A percentile compares a stretch with the other conserved stretches of the same genome.
Conservation (phyloP, 1,284 basidiomycete species). For the Rhizoctonia solani region DNA sequence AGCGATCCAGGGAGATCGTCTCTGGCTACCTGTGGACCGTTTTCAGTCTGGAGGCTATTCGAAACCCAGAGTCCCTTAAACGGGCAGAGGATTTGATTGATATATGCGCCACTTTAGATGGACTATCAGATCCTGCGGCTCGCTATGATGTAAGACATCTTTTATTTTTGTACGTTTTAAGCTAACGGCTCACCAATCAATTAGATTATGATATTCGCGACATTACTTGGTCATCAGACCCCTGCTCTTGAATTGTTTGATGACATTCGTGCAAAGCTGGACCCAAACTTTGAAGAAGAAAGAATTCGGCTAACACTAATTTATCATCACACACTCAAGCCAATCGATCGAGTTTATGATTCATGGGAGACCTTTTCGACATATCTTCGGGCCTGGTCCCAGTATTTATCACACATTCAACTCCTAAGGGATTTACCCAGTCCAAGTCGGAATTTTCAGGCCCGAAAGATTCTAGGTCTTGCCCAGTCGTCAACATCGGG, state of each 20-base stretch:
- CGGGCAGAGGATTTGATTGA: not conserved
- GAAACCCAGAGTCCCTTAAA: not conserved
- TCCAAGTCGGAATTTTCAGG: not conserved
- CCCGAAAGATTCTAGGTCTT: not conserved
- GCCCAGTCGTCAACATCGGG: no score
- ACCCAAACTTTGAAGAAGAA: not conserved
- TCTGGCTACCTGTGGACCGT: constrained; percentile 7
- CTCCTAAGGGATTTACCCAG: not conserved
- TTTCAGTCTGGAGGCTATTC: constrained; percentile 1
- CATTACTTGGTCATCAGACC: no score
- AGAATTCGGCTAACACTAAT: not conserved
- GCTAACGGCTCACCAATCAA: not conserved
- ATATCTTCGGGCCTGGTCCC: constrained; percentile 1
- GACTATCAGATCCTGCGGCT: not conserved
- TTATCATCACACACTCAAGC: not conserved
- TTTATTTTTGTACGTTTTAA: not conserved
- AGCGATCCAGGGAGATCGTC: not conserved
- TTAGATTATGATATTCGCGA: not conserved
- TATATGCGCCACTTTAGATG: not conserved
- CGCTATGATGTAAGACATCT: not conserved
- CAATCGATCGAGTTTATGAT: not conserved
- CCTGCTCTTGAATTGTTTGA: not conserved
- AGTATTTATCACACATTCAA: not conserved
- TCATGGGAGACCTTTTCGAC: not conserved
- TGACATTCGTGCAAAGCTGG: not conserved